Percentiles rank a stretch among this genome's conserved stretches.
These are phyloP conservation scores for Nakaseomyces bracarensis DNA, from an alignment of 1,139 yeast genomes.

Conservation along the genomic window DNA sequence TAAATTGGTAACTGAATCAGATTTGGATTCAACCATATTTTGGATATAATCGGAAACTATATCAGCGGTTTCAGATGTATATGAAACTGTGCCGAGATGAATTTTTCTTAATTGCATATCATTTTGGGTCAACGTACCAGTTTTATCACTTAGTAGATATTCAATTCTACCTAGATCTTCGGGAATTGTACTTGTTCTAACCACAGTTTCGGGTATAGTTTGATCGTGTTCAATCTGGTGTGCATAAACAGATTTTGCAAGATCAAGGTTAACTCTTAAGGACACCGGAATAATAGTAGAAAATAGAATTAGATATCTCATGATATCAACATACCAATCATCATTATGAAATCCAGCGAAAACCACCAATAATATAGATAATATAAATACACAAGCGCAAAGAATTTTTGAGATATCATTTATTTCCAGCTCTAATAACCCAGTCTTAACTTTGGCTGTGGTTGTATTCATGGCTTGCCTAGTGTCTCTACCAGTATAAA, in stretches of 20 bases:
- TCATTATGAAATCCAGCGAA: constrained; percentile 64
- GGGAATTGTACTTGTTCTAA: constrained; percentile 94
- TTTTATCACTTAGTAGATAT: constrained; percentile 84
- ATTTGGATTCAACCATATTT: constrained; percentile 18
- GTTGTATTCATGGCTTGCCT: constrained; percentile 93
- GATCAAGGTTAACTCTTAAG: constrained; percentile 83
- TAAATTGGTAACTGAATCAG: constrained; percentile 13
- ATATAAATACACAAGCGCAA: constrained; percentile 74
- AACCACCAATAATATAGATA: constrained; percentile 70
- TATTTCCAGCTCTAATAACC: constrained; percentile 82
- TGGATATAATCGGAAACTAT: constrained; percentile 67
- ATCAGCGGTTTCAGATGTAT: constrained; percentile 87
- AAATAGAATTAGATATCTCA: constrained; percentile 83
- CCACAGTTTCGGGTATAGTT: constrained; percentile 78
- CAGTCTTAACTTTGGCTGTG: constrained; percentile 80
- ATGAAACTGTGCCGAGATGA: constrained; percentile 87
- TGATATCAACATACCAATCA: constrained; percentile 80
- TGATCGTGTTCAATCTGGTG: constrained; percentile 86
- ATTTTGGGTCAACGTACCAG: constrained; percentile 95
- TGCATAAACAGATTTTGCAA: constrained; percentile 94
- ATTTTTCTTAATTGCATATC: constrained; percentile 95
- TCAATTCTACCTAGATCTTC: constrained; percentile 96
- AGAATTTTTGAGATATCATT: constrained; percentile 80
- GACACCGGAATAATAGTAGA: constrained; percentile 96
- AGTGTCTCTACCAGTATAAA: constrained; percentile 89